Evolutionary conservation across 805 yeast genomes (phyloP).

Genomic region (Monosporozyma yasuniensis): DNA sequence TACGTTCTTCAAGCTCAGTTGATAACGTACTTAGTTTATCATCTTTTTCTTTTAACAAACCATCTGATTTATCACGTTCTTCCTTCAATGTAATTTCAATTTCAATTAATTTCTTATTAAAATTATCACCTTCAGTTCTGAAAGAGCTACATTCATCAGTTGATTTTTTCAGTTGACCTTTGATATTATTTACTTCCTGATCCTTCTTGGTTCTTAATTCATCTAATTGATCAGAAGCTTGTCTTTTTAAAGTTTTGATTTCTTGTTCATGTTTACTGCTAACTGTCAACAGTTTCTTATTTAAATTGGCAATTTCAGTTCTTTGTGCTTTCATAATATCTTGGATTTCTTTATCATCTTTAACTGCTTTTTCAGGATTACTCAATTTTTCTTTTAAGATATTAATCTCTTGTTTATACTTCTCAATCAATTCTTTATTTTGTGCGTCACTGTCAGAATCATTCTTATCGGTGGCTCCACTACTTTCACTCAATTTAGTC

Average conservation of each 20-base stretch:
- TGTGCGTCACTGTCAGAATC: not conserved
- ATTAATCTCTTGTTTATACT: not conserved
- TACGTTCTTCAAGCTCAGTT: constrained; percentile 4
- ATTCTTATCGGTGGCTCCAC: not conserved
- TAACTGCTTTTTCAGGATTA: not conserved
- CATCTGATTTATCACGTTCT: constrained; percentile 4
- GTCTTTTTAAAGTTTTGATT: not conserved
- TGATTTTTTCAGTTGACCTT: not conserved
- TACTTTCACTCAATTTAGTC: constrained; percentile 9
- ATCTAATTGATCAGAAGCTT: not conserved
- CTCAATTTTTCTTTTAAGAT: not conserved
- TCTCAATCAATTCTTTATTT: not conserved
- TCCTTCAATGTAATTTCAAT: not conserved
- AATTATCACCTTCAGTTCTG: not conserved
- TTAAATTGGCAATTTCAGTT: constrained; percentile 2
- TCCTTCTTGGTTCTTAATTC: not conserved
- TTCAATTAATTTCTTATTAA: not conserved
- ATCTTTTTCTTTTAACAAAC: constrained; percentile 2
- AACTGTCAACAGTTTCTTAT: not conserved
- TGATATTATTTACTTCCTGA: not conserved
- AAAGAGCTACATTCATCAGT: not conserved
- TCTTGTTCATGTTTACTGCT: constrained; percentile 1
- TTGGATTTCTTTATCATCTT: not conserved
- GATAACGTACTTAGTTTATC: constrained; percentile 1
- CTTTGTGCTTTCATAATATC: constrained; percentile 2